A percentile compares a stretch with the other conserved stretches of the same genome.
phyloP scores from a whole-genome alignment of 352 stramenopile genomes.

The Pythium sp. region DNA sequence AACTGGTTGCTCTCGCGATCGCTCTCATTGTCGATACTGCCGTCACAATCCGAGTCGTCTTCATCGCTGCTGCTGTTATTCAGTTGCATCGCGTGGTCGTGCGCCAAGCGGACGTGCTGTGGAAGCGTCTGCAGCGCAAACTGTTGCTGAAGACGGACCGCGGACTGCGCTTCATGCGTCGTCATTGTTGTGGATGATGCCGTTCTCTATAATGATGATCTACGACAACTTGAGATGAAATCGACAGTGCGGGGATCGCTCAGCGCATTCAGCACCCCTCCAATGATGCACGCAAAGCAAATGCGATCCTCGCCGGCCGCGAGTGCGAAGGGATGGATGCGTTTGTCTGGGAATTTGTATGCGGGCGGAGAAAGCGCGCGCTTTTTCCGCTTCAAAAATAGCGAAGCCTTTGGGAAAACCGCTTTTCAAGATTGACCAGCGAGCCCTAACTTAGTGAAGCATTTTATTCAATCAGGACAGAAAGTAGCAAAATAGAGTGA shows the following conservation, averaged over 20 bases:
- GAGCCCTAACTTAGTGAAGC: neutral
- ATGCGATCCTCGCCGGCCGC: slow-evolving; percentile 7
- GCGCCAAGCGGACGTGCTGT: slow-evolving; percentile 8
- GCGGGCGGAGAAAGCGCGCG: slow-evolving; percentile 1
- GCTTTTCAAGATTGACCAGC: slow-evolving; percentile 4
- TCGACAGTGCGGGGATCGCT: neutral
- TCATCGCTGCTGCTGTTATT: neutral
- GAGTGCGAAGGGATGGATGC: slow-evolving; percentile 1
- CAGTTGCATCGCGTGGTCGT: slow-evolving; percentile 2
- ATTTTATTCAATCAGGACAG: neutral
- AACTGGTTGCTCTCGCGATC: slow-evolving; percentile 9
- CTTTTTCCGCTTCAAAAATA: slow-evolving; percentile 16
- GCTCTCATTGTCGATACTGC: neutral
- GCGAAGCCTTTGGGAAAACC: neutral
- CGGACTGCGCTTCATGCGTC: neutral
- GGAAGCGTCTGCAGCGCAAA: slow-evolving; percentile 12
- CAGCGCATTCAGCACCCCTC: neutral
- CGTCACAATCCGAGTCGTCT: neutral
- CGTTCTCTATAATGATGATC: neutral
- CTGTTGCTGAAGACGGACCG: neutral
- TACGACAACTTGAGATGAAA: neutral
- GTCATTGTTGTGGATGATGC: neutral
- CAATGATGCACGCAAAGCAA: neutral
- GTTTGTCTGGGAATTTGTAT: slow-evolving; percentile 14
- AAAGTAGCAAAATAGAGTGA: neutral